Base-by-base conservation (phyloP, 164 flowering plant species). In the Paratinospora sagittata region DNA sequence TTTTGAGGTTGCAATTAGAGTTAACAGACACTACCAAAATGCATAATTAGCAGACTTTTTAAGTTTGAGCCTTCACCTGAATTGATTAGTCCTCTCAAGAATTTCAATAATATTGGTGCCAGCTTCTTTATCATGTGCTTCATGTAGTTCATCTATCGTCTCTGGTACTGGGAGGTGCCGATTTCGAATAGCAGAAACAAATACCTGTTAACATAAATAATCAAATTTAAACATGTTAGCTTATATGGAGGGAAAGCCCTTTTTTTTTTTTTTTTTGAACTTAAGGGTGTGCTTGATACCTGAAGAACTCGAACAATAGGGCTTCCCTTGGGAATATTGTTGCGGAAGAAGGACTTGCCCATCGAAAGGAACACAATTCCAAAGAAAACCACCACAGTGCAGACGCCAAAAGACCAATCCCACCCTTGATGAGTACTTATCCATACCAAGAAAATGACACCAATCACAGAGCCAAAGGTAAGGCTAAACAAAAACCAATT, bases 361-460 rank as follows among this genome's bases (percentile, higher is more conserved):
- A 88, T 81, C 73, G 27, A 78, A 1, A 90, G 45, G 69, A 80
- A 82, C 19, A 81, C 10, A 36, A 82, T 6, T 0, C 83, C 75
- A 13, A 83, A 70, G 17, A 83, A 43, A 10, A 87, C 76, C 3
- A 87, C 85, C 0, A 86, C 24, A 7, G 85, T 49, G 61, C 85
- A 88, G 0, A 88, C 73, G 0, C 85, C 88, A 43, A 90, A 85
- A 0, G 79, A 73, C 91, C 87, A 87, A 30, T 85, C 89, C 96
- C 92, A 88, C 1, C 96, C 92, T 33, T 71, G 65, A 71, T 90
- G 87, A 14, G 73, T 36, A 73, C 83, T 84, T 13, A 90, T 84
- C 90, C 91, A 87, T 4, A 88, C 92, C 19, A 90, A 24, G 26
- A 88, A 76, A 6, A 89, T 87, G 24, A 86, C 88, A 0, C 96